Percentiles rank a stretch among this genome's conserved stretches.
phyloP scores from a whole-genome alignment of 768 basidiomycete genomes.

The Exidia glandulosa region DNA sequence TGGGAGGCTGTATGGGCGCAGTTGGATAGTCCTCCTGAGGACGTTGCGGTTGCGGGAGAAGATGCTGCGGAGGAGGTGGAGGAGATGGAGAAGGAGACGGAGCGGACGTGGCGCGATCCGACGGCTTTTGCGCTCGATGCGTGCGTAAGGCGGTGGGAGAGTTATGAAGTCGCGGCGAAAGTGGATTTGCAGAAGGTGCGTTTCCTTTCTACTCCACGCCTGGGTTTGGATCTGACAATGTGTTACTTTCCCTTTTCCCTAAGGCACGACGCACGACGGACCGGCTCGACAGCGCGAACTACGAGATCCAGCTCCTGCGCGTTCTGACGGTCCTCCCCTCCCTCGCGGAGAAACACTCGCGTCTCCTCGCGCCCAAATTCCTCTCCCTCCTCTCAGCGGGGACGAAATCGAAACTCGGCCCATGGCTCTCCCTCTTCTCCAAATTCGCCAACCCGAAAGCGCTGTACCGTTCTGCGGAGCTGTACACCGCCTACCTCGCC shows the following conservation, averaged over 20 bases:
- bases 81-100: constrained; percentile 40
- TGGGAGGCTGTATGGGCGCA: constrained; percentile 66
- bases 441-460: constrained; percentile 94
- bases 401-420: neutral
- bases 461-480: constrained; percentile 51
- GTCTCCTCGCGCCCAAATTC: constrained; percentile 80
- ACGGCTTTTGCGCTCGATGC: constrained; percentile 23
- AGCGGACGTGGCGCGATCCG: constrained; percentile 69
- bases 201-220: neutral
- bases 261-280: constrained; percentile 27
- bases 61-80: constrained; percentile 17
- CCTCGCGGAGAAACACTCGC: constrained; percentile 78
- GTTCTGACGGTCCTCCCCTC: constrained; percentile 57
- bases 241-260: no score
- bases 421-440: constrained; percentile 76
- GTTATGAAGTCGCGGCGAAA: neutral
- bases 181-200: neutral
- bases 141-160: neutral
- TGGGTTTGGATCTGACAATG: neutral
- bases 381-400: constrained; percentile 27
- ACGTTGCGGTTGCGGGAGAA: constrained; percentile 5
- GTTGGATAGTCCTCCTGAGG: constrained; percentile 27
- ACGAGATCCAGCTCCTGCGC: constrained; percentile 70
- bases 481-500: constrained; percentile 56
- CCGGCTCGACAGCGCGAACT: constrained; percentile 63